Conservation (phyloP, 352 stramenopile species). For the Pythium monospermum region DNA sequence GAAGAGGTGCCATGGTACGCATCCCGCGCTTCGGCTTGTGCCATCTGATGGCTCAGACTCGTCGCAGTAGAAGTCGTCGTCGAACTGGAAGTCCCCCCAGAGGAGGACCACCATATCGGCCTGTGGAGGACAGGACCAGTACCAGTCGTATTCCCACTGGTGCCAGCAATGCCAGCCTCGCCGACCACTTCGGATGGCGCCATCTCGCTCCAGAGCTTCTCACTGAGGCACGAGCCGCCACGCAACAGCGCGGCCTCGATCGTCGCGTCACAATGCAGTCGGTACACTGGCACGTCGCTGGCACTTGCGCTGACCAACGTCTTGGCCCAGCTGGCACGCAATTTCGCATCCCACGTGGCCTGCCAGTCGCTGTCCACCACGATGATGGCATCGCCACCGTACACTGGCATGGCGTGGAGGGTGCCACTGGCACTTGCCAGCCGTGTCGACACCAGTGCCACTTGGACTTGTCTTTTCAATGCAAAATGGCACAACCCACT, state of each 20-base stretch:
- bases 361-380: slow-evolving; percentile 85
- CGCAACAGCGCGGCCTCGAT: slow-evolving; percentile 73
- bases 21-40: slow-evolving; percentile 37
- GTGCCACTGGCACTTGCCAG: slow-evolving; percentile 34
- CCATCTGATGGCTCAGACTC: slow-evolving; percentile 19
- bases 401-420: slow-evolving; percentile 52
- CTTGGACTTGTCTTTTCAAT: slow-evolving; percentile 42
- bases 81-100: no score
- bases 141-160: no score
- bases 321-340: slow-evolving; percentile 75
- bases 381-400: slow-evolving; percentile 69
- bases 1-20: slow-evolving; percentile 37
- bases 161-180: slow-evolving; percentile 22
- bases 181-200: slow-evolving; percentile 60
- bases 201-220: slow-evolving; percentile 81
- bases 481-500: slow-evolving; percentile 73
- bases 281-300: slow-evolving; percentile 47
- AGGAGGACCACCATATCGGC: no score
- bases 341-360: slow-evolving; percentile 69
- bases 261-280: slow-evolving; percentile 76
- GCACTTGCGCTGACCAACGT: slow-evolving; percentile 30
- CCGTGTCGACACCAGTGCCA: slow-evolving; percentile 69
- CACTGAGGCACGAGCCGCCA: slow-evolving; percentile 60
- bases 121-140: no score
- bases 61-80: slow-evolving; percentile 1